These are phyloP conservation scores for Penicillium soppii DNA, from an alignment of 495 filamentous ascomycete species.

Conservation along the genomic window DNA sequence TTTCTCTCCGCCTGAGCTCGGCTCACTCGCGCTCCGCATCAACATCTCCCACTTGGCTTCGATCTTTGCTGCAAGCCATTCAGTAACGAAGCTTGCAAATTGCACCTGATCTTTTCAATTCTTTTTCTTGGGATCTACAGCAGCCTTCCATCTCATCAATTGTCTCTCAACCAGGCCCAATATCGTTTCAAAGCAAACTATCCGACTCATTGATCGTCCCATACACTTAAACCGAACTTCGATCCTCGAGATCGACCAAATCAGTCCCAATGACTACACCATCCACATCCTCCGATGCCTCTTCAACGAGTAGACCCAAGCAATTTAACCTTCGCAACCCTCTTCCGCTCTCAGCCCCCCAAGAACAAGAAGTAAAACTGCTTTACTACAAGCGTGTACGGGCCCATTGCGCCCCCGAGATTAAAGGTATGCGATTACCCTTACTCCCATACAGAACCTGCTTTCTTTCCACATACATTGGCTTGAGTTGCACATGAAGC, in stretches of 20 bases:
- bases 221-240: slow-evolving; percentile 13
- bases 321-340: slow-evolving; percentile 67
- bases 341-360: slow-evolving; percentile 84
- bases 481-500: neutral
- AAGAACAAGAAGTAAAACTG: slow-evolving; percentile 88
- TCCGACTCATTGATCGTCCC: slow-evolving; percentile 6
- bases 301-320: slow-evolving; percentile 14
- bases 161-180: neutral
- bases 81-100: neutral
- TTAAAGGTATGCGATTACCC: slow-evolving; percentile 62
- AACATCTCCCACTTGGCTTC: slow-evolving; percentile 18
- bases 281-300: slow-evolving; percentile 21
- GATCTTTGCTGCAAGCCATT: neutral
- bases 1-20: slow-evolving; percentile 28
- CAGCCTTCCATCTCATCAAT: neutral
- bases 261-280: slow-evolving; percentile 24
- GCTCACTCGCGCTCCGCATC: slow-evolving; percentile 29
- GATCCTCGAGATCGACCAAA: slow-evolving; percentile 18
- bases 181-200: neutral
- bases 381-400: slow-evolving; percentile 88
- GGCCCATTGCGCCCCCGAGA: slow-evolving; percentile 74
- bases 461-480: neutral
- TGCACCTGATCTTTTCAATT: neutral
- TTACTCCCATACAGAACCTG: too few species aligned
- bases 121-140: neutral